A percentile compares a stretch with the other conserved stretches of the same genome.
These are phyloP conservation scores for Macrolepiota albuminosa DNA, from an alignment of 768 basidiomycete genomes.

Conservation along the genomic window DNA sequence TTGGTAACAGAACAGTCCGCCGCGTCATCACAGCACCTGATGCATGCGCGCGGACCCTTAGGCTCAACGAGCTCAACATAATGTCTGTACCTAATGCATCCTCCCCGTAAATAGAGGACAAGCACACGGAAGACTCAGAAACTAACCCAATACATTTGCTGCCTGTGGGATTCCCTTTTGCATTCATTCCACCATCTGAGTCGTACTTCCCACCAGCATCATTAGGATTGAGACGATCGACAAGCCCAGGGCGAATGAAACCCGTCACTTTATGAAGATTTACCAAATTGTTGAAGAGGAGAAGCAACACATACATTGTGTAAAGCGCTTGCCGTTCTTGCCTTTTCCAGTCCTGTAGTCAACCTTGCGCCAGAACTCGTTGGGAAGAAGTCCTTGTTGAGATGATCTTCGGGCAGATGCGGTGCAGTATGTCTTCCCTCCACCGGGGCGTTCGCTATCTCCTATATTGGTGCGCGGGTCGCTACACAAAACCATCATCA, in stretches of 20 bases:
- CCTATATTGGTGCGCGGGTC: conserved; percentile 48
- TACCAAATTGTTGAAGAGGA: not conserved
- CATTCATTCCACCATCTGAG: conserved; percentile 47
- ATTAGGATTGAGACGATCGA: conserved; percentile 39
- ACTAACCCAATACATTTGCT: conserved; percentile 22
- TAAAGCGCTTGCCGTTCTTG: conserved; percentile 34
- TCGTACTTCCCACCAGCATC: conserved; percentile 58
- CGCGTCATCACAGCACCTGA: conserved; percentile 52
- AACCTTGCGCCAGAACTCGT: conserved; percentile 47
- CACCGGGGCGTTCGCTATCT: conserved; percentile 47
- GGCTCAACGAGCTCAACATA: conserved; percentile 59
- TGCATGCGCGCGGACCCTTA: conserved; percentile 44
- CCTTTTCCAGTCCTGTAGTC: conserved; percentile 38
- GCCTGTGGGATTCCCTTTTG: conserved; percentile 45
- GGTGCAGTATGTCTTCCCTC: conserved; percentile 51
- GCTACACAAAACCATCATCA: conserved; percentile 16
- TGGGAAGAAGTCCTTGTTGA: conserved; percentile 40
- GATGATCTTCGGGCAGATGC: conserved; percentile 32
- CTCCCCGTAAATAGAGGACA: not conserved
- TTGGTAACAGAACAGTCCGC: conserved; percentile 46
- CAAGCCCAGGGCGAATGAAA: conserved; percentile 41
- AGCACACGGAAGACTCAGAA: not conserved
- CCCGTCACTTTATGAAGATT: conserved; percentile 40
- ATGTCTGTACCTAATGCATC: conserved; percentile 41
- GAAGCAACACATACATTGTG: conserved; percentile 33